These are phyloP conservation scores for Annulohypoxylon maeteangense DNA, from an alignment of 495 filamentous ascomycete genomes.

Conservation along the genomic window DNA sequence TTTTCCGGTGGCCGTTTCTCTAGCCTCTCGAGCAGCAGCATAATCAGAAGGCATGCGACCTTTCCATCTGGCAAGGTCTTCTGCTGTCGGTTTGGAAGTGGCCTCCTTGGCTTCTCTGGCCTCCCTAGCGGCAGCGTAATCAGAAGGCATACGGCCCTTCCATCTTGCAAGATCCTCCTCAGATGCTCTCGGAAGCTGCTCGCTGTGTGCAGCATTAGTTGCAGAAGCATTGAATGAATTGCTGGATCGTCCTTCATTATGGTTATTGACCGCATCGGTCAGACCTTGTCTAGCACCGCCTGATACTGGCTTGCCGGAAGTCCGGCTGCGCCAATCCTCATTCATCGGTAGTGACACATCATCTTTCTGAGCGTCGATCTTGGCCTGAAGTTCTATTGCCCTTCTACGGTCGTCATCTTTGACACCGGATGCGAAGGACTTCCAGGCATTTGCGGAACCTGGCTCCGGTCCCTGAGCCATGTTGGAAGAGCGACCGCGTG, in stretches of 20 bases:
- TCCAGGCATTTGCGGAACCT: conserved; percentile 27
- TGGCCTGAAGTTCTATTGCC: conserved; percentile 28
- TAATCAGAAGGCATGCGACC: conserved; percentile 31
- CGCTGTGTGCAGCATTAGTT: neutral
- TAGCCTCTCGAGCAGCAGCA: conserved; percentile 7
- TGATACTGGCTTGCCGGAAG: conserved; percentile 47
- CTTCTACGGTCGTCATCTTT: conserved; percentile 32
- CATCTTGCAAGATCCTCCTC: neutral
- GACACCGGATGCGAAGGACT: conserved; percentile 32
- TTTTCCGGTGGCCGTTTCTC: conserved; percentile 4
- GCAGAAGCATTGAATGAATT: neutral
- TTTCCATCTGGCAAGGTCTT: conserved; percentile 16
- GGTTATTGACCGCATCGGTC: conserved; percentile 35
- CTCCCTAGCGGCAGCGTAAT: neutral
- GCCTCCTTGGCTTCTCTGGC: neutral
- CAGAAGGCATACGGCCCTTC: conserved; percentile 9
- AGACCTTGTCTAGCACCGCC: conserved; percentile 13
- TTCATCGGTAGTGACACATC: conserved; percentile 62
- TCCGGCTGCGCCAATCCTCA: conserved; percentile 70
- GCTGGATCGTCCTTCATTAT: conserved; percentile 5
- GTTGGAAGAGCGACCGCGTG: conserved; percentile 32
- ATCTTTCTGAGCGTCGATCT: conserved; percentile 18
- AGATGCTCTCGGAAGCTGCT: neutral
- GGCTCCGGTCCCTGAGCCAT: conserved; percentile 13
- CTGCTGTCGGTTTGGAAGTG: neutral